These are phyloP conservation scores for Aspergillus steynii DNA, from an alignment of 495 filamentous ascomycete species.

Conservation along the genomic window DNA sequence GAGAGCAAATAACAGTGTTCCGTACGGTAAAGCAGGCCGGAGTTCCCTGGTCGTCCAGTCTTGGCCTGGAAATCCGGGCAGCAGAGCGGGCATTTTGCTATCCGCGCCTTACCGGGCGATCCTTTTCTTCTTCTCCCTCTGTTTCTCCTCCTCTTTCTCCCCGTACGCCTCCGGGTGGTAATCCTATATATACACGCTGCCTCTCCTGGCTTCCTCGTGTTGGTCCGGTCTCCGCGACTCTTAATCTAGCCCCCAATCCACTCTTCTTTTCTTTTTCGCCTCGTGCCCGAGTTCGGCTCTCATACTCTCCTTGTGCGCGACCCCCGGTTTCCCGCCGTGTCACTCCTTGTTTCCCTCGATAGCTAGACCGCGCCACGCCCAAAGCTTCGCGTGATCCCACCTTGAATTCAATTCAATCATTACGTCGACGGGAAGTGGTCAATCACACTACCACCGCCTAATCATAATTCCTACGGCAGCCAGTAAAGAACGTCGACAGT, in stretches of 20 bases:
- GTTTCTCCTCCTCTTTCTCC: slow-evolving; percentile 6
- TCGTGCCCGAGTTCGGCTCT: background rate
- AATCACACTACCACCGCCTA: background rate
- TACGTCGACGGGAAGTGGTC: background rate
- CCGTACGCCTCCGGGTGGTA: background rate
- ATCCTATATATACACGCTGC: background rate
- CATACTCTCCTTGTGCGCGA: background rate
- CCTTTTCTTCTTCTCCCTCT: slow-evolving; percentile 6
- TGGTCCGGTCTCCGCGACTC: background rate
- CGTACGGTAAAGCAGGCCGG: background rate
- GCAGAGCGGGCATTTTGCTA: background rate
- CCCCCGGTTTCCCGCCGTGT: background rate
- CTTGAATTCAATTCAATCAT: background rate
- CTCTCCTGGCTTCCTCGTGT: background rate
- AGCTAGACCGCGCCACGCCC: background rate
- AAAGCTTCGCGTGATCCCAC: background rate
- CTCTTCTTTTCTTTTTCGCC: background rate
- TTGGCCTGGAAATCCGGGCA: background rate
- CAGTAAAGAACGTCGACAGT: background rate
- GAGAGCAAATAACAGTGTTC: no score
- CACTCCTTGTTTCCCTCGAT: background rate
- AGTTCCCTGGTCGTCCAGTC: no score
- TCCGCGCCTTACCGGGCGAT: slow-evolving; percentile 15
- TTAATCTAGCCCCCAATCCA: background rate
- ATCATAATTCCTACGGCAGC: background rate